These are phyloP conservation scores for Colletotrichum scovillei DNA, from an alignment of 2,329 filamentous ascomycete genomes.

Conservation along the genomic window DNA sequence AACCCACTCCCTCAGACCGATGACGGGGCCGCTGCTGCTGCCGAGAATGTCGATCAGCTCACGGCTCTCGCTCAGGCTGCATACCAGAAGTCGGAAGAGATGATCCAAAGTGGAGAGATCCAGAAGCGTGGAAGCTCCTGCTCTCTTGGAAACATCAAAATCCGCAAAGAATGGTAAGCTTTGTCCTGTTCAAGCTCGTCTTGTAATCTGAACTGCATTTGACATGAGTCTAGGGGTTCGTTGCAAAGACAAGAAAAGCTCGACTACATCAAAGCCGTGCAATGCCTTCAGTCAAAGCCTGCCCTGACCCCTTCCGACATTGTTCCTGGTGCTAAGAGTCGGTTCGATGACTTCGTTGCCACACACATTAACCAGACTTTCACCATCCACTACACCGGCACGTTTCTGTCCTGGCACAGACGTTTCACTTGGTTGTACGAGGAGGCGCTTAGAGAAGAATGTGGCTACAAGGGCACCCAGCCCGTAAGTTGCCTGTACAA, in stretches of 20 bases:
- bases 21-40: constrained; percentile 1
- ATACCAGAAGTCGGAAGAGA: constrained; percentile 39
- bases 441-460: constrained; percentile 45
- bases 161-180: constrained; percentile 46
- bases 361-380: constrained; percentile 60
- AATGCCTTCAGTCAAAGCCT: constrained; percentile 54
- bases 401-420: constrained; percentile 46
- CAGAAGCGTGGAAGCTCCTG: constrained; percentile 41
- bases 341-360: constrained; percentile 63
- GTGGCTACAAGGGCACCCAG: constrained; percentile 51
- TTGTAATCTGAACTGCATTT: not conserved
- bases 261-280: constrained; percentile 56
- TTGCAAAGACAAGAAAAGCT: not conserved
- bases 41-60: constrained; percentile 19
- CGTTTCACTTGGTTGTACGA: constrained; percentile 47
- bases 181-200: too few relatives aligned
- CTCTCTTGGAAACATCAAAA: constrained; percentile 40
- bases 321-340: constrained; percentile 54
- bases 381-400: constrained; percentile 53
- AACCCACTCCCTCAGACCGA: not conserved
- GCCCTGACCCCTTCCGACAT: constrained; percentile 46
- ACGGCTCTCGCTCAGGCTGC: constrained; percentile 34
- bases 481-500: constrained; percentile 41
- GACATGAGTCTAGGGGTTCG: not conserved
- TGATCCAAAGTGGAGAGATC: constrained; percentile 30